These are phyloP conservation scores for Juncus inflexus DNA, from an alignment of 176 grass and related monocot species.

Conservation along the genomic window DNA sequence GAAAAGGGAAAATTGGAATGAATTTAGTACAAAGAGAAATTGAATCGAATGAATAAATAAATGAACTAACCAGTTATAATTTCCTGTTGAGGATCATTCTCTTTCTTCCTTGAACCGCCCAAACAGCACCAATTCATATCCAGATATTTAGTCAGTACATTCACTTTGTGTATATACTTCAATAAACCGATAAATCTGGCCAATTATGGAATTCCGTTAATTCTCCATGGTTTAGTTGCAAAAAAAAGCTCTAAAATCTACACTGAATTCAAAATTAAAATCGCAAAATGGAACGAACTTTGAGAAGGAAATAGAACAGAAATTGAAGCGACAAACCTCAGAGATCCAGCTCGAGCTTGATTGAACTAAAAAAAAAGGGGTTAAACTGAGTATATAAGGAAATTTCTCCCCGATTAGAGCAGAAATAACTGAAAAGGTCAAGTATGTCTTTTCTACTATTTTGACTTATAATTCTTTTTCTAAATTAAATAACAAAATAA, in stretches of 20 bases:
- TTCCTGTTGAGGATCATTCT: constrained; percentile 12
- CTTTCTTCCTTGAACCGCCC: constrained; percentile 22
- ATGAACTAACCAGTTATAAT: constrained; percentile 41
- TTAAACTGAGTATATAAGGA: too few species aligned
- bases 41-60: background rate
- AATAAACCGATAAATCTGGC: background rate
- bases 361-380: too few species aligned
- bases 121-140: constrained; percentile 73
- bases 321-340: constrained; percentile 14
- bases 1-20: constrained; percentile 10
- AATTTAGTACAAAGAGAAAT: constrained; percentile 3
- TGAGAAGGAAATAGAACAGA: background rate
- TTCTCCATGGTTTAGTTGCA: background rate
- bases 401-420: too few species aligned
- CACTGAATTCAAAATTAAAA: background rate
- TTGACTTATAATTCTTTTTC: too few species aligned
- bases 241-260: background rate
- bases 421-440: too few species aligned
- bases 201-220: background rate
- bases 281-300: background rate
- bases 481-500: too few species aligned
- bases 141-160: background rate
- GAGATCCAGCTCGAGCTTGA: constrained; percentile 1
- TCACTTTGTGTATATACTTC: background rate
- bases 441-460: too few species aligned